Conservation (phyloP, 2,329 filamentous ascomycete species). For the Arthrobotrys sinensis region DNA sequence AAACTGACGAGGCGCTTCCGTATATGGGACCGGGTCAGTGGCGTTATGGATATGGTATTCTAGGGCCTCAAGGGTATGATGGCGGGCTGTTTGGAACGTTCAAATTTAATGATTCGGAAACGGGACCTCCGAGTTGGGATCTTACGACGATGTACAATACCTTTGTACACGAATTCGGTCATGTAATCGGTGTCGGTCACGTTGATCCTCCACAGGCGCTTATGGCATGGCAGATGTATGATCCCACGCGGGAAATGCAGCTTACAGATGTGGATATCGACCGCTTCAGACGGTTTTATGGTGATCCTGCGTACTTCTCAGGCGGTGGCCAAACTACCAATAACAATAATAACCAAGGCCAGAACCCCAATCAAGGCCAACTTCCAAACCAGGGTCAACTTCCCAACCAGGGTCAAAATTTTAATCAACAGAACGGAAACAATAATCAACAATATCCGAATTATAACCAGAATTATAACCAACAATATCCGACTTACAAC, state of each 20-base stretch:
- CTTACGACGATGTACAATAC: slow-evolving; percentile 2
- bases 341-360: background rate
- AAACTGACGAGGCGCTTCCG: background rate
- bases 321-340: background rate
- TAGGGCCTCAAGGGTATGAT: background rate
- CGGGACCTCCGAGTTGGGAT: slow-evolving; percentile 7
- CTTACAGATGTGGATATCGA: slow-evolving; percentile 13
- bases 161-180: slow-evolving; percentile 27
- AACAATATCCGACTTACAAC: background rate
- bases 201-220: background rate
- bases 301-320: slow-evolving; percentile 9
- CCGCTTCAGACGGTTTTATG: slow-evolving; percentile 8
- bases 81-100: background rate
- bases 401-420: background rate
- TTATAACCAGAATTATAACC: background rate
- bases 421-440: no score
- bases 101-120: slow-evolving; percentile 16
- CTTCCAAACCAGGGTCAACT: background rate
- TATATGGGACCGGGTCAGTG: slow-evolving; percentile 18
- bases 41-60: background rate
- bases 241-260: slow-evolving; percentile 22
- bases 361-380: background rate
- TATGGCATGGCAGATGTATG: slow-evolving; percentile 34
- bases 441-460: background rate
- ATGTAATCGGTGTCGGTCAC: slow-evolving; percentile 26